These are phyloP conservation scores for Salvia miltiorrhiza DNA, from an alignment of 257 asterid genomes.

Conservation along the genomic window DNA sequence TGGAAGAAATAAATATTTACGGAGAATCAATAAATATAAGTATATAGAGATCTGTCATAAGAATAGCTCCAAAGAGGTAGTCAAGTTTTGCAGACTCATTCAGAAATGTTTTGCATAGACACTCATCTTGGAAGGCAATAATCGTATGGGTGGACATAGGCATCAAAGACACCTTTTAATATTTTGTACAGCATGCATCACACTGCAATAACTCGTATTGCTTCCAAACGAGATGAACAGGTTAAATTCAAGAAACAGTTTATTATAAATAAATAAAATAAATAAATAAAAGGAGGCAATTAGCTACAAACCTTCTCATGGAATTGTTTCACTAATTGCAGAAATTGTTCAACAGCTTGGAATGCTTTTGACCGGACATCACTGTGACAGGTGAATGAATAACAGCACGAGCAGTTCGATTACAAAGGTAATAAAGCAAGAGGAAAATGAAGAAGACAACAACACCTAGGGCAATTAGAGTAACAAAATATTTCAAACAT, in stretches of 20 bases:
- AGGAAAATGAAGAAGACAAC: not conserved
- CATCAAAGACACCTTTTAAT: not conserved
- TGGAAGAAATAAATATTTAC: not conserved
- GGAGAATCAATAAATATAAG: not conserved
- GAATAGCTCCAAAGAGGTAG: slow-evolving; percentile 10
- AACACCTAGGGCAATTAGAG: too few relatives aligned
- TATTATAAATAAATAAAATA: too few relatives aligned
- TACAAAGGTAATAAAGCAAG: slow-evolving; percentile 10
- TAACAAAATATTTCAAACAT: too few relatives aligned
- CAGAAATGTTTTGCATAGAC: not conserved
- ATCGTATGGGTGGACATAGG: not conserved
- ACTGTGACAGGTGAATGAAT: slow-evolving; percentile 36
- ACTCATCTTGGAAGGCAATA: slow-evolving; percentile 1
- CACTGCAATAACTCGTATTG: not conserved
- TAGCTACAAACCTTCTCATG: slow-evolving; percentile 63
- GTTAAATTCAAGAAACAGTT: slow-evolving; percentile 10
- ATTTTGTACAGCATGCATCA: slow-evolving; percentile 8
- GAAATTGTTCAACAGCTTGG: slow-evolving; percentile 91
- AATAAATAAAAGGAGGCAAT: slow-evolving; percentile 8
- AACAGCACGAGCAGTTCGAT: slow-evolving; percentile 10
- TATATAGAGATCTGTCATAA: slow-evolving; percentile 2
- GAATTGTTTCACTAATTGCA: slow-evolving; percentile 78
- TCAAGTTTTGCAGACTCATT: too few relatives aligned
- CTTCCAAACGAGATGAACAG: slow-evolving; percentile 4
- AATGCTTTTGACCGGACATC: slow-evolving; percentile 91